Percentiles rank a stretch among this genome's conserved stretches.
Evolutionary conservation across 306 rosid genomes (phyloP).

Genomic region (Cucumis melo): DNA sequence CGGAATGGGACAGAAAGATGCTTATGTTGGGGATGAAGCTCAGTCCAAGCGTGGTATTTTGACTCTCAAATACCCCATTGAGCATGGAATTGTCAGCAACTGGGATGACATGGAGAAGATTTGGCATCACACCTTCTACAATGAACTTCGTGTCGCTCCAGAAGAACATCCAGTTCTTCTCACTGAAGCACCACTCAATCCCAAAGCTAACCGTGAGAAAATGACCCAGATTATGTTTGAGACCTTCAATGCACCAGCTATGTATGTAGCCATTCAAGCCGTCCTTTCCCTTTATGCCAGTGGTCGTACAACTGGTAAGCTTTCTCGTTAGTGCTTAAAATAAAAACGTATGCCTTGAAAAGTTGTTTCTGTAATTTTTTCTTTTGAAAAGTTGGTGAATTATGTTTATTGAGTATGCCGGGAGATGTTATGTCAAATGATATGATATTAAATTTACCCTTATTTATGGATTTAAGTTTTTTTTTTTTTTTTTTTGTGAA

Average conservation of each 20-base stretch:
- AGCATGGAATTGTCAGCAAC: constrained; percentile 69
- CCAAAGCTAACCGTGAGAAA: constrained; percentile 57
- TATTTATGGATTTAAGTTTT: too few species aligned
- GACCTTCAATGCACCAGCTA: constrained; percentile 58
- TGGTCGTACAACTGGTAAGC: constrained; percentile 79
- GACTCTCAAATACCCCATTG: constrained; percentile 48
- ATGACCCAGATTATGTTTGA: constrained; percentile 30
- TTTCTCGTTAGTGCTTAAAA: background rate
- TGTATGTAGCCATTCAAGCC: constrained; percentile 68
- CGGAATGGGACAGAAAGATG: constrained; percentile 28
- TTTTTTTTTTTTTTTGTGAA: too few species aligned
- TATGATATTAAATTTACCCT: too few species aligned
- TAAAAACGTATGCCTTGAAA: background rate
- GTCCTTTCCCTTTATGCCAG: constrained; percentile 82
- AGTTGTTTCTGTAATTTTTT: too few species aligned
- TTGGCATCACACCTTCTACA: constrained; percentile 29
- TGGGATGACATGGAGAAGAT: constrained; percentile 90
- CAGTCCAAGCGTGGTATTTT: constrained; percentile 28
- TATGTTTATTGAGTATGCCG: background rate
- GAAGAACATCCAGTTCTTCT: constrained; percentile 60
- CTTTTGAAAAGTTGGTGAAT: background rate
- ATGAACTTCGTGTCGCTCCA: constrained; percentile 27
- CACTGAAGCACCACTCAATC: constrained; percentile 68
- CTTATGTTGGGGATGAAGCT: constrained; percentile 29
- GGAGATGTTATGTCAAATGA: background rate